phyloP scores from a whole-genome alignment of 345 rosid species.

The Psidium guajava region DNA sequence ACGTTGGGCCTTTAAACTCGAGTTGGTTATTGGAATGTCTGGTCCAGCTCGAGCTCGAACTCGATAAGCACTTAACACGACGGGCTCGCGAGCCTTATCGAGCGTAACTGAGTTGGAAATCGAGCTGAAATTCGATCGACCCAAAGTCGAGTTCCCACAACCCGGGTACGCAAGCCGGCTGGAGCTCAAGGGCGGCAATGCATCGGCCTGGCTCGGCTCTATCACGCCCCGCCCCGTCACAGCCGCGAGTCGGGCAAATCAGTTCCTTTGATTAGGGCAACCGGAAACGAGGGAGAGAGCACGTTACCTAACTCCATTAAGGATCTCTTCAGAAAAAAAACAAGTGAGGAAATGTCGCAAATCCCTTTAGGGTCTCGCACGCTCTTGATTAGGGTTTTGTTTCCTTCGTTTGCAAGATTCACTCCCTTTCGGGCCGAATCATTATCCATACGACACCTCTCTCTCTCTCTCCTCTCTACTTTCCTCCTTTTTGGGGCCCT shows the following conservation, averaged over 20 bases:
- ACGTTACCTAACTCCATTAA: neutral
- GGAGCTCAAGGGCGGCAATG: neutral
- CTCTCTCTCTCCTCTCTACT: neutral
- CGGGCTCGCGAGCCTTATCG: accelerated
- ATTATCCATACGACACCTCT: neutral
- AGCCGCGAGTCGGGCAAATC: neutral
- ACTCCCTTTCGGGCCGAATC: neutral
- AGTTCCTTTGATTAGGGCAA: neutral
- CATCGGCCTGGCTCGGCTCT: neutral
- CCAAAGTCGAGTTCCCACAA: neutral
- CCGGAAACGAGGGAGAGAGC: neutral
- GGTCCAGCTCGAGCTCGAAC: accelerated
- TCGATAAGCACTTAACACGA: neutral
- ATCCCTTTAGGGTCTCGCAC: neutral
- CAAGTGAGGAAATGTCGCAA: neutral
- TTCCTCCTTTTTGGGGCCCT: neutral
- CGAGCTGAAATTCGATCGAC: neutral
- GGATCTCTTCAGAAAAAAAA: neutral
- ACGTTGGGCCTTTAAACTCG: neutral
- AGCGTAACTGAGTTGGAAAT: neutral
- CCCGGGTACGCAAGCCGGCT: neutral
- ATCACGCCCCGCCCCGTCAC: accelerated
- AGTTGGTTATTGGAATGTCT: neutral
- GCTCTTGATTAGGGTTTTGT: neutral
- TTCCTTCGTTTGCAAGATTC: neutral